These are phyloP conservation scores for Grigorovia transvaalensis DNA, from an alignment of 805 yeast genomes.

Conservation along the genomic window DNA sequence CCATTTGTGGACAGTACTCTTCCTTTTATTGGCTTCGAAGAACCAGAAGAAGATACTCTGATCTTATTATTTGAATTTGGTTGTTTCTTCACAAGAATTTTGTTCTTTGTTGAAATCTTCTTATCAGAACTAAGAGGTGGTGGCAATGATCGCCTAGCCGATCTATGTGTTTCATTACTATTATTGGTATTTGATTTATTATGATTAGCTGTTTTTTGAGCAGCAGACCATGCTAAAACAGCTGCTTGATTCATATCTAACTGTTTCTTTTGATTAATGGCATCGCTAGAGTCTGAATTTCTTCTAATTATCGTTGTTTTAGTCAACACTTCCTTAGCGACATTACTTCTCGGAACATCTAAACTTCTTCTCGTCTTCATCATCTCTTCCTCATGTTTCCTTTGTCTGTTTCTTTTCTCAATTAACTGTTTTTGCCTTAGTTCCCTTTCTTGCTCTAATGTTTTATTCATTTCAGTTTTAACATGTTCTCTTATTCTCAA, in stretches of 20 bases:
- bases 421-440: not conserved
- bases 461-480: constrained; percentile 13
- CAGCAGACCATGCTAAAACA: constrained; percentile 5
- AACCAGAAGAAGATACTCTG: not conserved
- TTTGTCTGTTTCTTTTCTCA: constrained; percentile 4
- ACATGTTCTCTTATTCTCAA: constrained; percentile 20
- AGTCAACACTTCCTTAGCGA: not conserved
- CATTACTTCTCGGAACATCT: constrained; percentile 2
- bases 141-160: not conserved
- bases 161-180: not conserved
- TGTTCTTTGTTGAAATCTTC: not conserved
- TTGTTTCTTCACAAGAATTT: not conserved
- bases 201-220: not conserved
- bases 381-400: not conserved
- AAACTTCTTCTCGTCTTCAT: constrained; percentile 4
- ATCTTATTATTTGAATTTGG: not conserved
- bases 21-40: not conserved
- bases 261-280: not conserved
- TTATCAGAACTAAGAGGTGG: not conserved
- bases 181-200: not conserved
- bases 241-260: constrained; percentile 7
- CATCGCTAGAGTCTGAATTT: not conserved
- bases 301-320: not conserved
- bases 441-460: constrained; percentile 10
- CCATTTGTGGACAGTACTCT: not conserved